These are phyloP conservation scores for Urtica urens DNA, from an alignment of 306 rosid species.

Conservation along the genomic window DNA sequence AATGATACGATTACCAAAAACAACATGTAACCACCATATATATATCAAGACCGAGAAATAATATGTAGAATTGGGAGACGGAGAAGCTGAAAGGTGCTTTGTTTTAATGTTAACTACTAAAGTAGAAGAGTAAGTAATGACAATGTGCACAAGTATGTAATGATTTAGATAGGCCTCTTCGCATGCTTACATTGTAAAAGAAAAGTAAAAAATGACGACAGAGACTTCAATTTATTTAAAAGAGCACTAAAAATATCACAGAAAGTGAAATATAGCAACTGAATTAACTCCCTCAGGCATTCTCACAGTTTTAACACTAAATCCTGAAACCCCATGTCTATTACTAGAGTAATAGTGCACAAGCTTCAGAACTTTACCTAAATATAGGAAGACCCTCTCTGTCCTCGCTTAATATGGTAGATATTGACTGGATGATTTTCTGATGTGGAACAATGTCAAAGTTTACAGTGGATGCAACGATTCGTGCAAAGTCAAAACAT, in stretches of 20 bases:
- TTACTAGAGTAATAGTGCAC: too few species aligned
- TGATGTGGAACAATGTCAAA: slow-evolving; percentile 57
- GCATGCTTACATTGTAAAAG: too few species aligned
- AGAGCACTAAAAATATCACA: too few species aligned
- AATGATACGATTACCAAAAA: not conserved
- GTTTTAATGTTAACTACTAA: not conserved
- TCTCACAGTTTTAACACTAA: too few species aligned
- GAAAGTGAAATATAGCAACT: too few species aligned
- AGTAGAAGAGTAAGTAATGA: not conserved
- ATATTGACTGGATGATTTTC: slow-evolving; percentile 52
- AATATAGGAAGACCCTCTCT: slow-evolving; percentile 77
- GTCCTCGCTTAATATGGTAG: slow-evolving; percentile 55
- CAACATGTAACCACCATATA: not conserved
- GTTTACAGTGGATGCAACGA: slow-evolving; percentile 43
- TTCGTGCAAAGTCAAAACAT: slow-evolving; percentile 66
- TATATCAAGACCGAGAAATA: not conserved
- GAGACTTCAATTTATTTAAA: too few species aligned
- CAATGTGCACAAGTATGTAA: not conserved
- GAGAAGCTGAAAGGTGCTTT: not conserved
- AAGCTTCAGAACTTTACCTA: slow-evolving; percentile 47
- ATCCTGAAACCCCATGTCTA: too few species aligned
- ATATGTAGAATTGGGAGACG: not conserved
- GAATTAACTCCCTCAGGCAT: too few species aligned
- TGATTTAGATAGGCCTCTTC: not conserved
- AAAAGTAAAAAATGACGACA: not conserved